phyloP scores from a whole-genome alignment of 208 protist genomes.

The Spongospora subterranea region DNA sequence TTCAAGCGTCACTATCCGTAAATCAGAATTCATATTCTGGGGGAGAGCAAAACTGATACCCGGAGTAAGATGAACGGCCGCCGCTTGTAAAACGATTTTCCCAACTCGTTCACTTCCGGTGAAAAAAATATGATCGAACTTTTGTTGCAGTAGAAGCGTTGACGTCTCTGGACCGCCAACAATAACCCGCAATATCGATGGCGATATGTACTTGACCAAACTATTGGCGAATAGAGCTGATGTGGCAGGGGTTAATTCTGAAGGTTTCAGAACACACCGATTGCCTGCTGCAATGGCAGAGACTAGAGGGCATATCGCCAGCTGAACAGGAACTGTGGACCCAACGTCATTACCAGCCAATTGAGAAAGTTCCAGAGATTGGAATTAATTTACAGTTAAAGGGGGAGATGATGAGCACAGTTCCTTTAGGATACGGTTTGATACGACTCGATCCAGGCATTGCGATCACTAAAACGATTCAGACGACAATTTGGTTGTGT shows the following conservation, averaged over 20 bases:
- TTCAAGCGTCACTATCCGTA: slow-evolving; percentile 16
- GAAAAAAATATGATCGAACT: slow-evolving; percentile 56
- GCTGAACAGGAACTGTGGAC: slow-evolving; percentile 23
- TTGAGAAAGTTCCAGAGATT: neutral
- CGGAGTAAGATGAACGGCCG: slow-evolving; percentile 5
- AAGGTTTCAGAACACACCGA: neutral
- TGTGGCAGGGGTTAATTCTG: slow-evolving; percentile 7
- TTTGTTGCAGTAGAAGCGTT: neutral
- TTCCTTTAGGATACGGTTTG: neutral
- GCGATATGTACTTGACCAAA: neutral
- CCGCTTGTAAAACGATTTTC: neutral
- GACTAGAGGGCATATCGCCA: neutral
- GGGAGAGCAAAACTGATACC: neutral
- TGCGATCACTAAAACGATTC: neutral
- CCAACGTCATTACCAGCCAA: neutral
- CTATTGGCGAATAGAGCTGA: neutral
- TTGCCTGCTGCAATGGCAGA: slow-evolving; percentile 43
- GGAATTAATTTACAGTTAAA: slow-evolving; percentile 22
- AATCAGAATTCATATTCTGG: neutral
- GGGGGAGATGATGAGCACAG: neutral
- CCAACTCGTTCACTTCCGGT: slow-evolving; percentile 43
- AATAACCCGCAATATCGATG: neutral
- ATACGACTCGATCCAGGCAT: neutral
- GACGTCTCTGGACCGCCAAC: neutral
- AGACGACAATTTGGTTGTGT: neutral